phyloP scores from a whole-genome alignment of 768 basidiomycete species.

The Galerina sulciceps region DNA sequence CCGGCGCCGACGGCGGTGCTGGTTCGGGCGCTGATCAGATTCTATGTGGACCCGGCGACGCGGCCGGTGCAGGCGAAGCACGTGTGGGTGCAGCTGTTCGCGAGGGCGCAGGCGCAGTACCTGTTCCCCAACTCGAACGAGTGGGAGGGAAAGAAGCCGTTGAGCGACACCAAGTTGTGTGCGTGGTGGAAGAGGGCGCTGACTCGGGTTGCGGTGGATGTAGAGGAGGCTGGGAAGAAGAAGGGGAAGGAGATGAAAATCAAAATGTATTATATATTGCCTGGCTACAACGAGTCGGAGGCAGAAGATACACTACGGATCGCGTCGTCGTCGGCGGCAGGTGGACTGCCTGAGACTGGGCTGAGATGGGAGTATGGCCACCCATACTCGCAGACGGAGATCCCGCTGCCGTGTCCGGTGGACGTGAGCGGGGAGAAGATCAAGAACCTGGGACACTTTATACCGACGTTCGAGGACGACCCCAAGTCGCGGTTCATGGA shows the following conservation, averaged over 20 bases:
- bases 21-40: conserved; percentile 66
- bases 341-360: background rate
- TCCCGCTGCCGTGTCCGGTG: conserved; percentile 47
- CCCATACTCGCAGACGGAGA: conserved; percentile 66
- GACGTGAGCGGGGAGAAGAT: conserved; percentile 28
- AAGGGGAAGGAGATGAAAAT: conserved; percentile 21
- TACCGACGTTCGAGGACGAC: conserved; percentile 96
- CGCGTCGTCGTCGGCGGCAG: conserved; percentile 28
- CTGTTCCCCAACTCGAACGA: conserved; percentile 89
- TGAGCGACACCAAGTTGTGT: conserved; percentile 81
- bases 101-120: conserved; percentile 89
- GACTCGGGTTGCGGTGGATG: conserved; percentile 52
- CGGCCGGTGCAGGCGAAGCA: conserved; percentile 59
- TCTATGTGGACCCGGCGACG: conserved; percentile 65
- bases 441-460: conserved; percentile 66
- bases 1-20: conserved; percentile 76
- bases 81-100: conserved; percentile 88
- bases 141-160: conserved; percentile 66
- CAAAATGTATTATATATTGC: conserved; percentile 63
- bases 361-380: conserved; percentile 77
- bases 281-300: conserved; percentile 71
- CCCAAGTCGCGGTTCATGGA: conserved; percentile 94
- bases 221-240: conserved; percentile 26
- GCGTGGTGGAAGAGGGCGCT: conserved; percentile 92
- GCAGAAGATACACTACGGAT: conserved; percentile 60